A percentile compares a stretch with the other conserved stretches of the same genome.
These are phyloP conservation scores for Avena sativa DNA, from an alignment of 176 grass and related monocot species.

Conservation along the genomic window DNA sequence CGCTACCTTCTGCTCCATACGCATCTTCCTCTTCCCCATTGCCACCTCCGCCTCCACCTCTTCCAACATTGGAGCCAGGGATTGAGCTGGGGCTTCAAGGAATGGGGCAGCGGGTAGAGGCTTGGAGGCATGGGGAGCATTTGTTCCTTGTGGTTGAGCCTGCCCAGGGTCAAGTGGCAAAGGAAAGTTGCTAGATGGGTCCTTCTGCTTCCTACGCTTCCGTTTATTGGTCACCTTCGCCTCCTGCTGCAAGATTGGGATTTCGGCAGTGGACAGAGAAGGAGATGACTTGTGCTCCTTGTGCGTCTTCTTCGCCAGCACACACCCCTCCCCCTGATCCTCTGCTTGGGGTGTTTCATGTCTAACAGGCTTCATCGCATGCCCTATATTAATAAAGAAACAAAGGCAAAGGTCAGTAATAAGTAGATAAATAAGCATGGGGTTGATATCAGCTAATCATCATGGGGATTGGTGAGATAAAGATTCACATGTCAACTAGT, in stretches of 20 bases:
- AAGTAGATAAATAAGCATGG: neutral
- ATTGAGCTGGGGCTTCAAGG: neutral
- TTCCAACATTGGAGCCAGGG: neutral
- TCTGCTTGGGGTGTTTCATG: conserved; percentile 47
- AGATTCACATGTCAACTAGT: too few relatives aligned
- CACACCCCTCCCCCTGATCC: neutral
- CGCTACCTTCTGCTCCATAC: too few relatives aligned
- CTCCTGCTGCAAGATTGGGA: neutral
- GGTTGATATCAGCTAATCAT: too few relatives aligned
- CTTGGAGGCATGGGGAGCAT: neutral
- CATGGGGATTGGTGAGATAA: too few relatives aligned
- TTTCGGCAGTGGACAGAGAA: neutral
- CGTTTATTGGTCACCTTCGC: neutral
- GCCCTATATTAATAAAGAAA: conserved; percentile 42
- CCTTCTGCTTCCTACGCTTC: neutral
- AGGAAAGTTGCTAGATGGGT: neutral
- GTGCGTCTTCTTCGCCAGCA: neutral
- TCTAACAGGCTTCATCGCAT: conserved; percentile 50
- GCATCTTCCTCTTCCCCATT: neutral
- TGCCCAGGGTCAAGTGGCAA: neutral
- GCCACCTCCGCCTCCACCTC: neutral
- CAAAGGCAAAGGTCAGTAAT: neutral
- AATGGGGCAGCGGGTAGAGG: neutral
- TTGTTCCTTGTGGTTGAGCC: too few relatives aligned
- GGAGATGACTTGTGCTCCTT: neutral